These are phyloP conservation scores for Eutrema salsugineum DNA, from an alignment of 441 rosid genomes.

Conservation along the genomic window DNA sequence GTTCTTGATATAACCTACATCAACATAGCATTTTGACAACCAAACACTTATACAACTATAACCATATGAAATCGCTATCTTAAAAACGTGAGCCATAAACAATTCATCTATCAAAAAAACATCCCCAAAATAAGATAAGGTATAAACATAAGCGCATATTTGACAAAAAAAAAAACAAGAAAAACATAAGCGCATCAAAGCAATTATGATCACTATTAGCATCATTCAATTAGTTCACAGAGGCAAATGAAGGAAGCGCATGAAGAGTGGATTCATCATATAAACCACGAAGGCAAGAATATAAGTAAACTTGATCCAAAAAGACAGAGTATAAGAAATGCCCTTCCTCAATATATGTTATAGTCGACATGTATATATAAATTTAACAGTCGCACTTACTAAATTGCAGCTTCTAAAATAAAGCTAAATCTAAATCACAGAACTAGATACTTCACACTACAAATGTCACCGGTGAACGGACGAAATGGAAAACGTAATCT, in stretches of 20 bases:
- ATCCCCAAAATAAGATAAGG: background rate
- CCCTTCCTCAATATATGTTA: background rate
- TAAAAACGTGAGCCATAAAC: background rate
- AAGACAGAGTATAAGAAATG: background rate
- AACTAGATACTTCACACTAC: background rate
- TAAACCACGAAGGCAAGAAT: background rate
- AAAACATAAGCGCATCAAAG: background rate
- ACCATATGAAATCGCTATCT: background rate
- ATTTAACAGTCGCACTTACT: background rate
- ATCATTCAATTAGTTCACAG: background rate
- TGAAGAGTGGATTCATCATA: background rate
- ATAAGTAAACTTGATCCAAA: background rate
- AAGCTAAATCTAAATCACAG: background rate
- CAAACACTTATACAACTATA: background rate
- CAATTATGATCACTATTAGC: background rate
- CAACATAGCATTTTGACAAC: background rate
- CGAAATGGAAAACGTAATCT: background rate
- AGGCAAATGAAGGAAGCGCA: background rate
- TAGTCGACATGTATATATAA: background rate
- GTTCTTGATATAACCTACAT: slow-evolving; percentile 59
- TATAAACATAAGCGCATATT: background rate
- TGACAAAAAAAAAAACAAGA: too few relatives aligned
- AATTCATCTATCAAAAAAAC: background rate
- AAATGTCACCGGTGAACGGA: background rate
- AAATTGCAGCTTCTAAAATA: background rate